Base-by-base conservation (phyloP, 2,329 filamentous ascomycete genomes). In the Penicillium sp. region DNA sequence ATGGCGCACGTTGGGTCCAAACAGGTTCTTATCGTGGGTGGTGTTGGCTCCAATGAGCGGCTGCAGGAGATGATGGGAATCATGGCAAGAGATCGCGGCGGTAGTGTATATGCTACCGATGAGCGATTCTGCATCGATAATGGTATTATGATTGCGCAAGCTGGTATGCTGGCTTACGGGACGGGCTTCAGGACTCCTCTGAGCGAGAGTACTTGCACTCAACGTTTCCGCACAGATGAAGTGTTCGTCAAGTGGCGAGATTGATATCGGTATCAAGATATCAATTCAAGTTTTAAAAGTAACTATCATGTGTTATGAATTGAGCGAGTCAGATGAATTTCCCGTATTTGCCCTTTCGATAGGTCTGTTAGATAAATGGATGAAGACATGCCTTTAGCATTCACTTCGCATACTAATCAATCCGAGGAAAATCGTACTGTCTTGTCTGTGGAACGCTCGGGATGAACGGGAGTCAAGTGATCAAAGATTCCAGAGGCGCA, bases 61-160 rank as follows among this genome's bases (percentile, higher is more conserved):
- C 72, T 99, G 62, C 94, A 99, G 78, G 86, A 96, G 67, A 99
- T 99, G 94, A 99, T 99, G 94, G 92, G 90, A 14, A 80, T 88
- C 44, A 99, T 99, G 94, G 93, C 92, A 14, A 80, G 80, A 42
- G 92, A 96, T 72, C 80, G 94, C 36, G 90, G 92, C 49, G 94
- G 94, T 4, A 92, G 86, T 66, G 90, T 97, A 3, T 97, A 89
- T 75, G 92, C 94, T 22, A 97, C 93, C 0, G 94, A 99, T 71
- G 94, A 99, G 79, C 82, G 94, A 43, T 99, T 96, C 72, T 99
- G 94, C 72, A 99, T 99, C 65, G 94, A 99, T 75, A 99, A 99
- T 67, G 94, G 94, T 45, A 97, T 99, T 70, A 99, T 99, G 94
- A 99, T 99, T 77, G 94, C 94, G 1, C 93, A 99, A 73, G 94